A percentile compares a stretch with the other conserved stretches of the same genome.
Evolutionary conservation across 768 basidiomycete species (phyloP).

Genomic region (Hydnomerulius pinastri): DNA sequence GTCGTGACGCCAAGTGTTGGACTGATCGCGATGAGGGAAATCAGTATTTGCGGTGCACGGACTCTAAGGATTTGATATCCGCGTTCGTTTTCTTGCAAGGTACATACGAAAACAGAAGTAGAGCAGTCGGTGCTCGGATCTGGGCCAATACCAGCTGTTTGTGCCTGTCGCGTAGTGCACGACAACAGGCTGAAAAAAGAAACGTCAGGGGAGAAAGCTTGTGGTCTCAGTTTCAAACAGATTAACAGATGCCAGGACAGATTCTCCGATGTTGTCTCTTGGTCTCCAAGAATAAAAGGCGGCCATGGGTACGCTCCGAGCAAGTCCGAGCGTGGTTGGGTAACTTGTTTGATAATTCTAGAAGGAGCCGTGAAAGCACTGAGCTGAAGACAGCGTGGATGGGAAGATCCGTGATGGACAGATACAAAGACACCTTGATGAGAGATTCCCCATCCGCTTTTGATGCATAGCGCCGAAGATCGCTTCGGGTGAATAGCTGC

Average conservation of each 20-base stretch:
- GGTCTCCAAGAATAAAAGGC: conserved; percentile 9
- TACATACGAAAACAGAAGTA: background rate
- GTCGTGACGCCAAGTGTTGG: background rate
- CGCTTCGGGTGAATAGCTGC: conserved; percentile 7
- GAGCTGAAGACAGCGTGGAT: conserved; percentile 2
- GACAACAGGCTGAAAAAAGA: conserved; percentile 9
- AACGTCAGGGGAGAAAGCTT: conserved; percentile 8
- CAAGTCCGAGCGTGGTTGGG: conserved; percentile 6
- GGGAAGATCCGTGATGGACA: conserved; percentile 16
- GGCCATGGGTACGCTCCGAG: conserved; percentile 10
- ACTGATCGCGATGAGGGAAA: background rate
- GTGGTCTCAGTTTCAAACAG: conserved; percentile 7
- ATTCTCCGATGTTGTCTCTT: conserved; percentile 1
- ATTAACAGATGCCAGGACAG: conserved; percentile 10
- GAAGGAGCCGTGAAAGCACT: conserved; percentile 4
- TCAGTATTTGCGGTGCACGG: conserved; percentile 8
- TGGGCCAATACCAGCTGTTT: background rate
- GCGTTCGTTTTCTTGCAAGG: conserved; percentile 2
- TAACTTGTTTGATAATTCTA: conserved; percentile 4
- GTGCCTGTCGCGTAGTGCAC: background rate
- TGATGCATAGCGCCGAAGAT: conserved; percentile 17
- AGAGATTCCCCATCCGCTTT: conserved; percentile 14
- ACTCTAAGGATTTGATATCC: conserved; percentile 7
- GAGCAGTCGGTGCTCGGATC: background rate
- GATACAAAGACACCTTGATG: conserved; percentile 2